These are phyloP conservation scores for Saccharomycopsis malanga DNA, from an alignment of 805 yeast species.

Conservation along the genomic window DNA sequence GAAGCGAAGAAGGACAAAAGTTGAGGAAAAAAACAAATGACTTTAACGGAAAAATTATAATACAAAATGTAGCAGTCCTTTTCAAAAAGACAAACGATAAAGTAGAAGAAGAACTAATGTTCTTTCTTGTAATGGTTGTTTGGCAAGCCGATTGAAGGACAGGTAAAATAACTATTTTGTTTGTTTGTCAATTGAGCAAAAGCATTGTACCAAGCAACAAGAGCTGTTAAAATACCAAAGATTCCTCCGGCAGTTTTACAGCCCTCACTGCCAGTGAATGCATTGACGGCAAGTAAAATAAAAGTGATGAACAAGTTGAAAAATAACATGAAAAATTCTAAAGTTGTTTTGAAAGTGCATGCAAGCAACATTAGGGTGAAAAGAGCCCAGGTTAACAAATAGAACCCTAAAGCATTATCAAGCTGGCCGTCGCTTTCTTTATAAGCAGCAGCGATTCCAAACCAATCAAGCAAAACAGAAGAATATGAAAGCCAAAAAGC, in stretches of 20 bases:
- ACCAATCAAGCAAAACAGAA: conserved; percentile 45
- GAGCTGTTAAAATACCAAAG: conserved; percentile 44
- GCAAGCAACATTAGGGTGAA: conserved; percentile 37
- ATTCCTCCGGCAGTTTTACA: conserved; percentile 48
- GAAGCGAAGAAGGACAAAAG: background rate
- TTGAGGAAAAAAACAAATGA: no score
- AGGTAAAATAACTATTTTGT: conserved; percentile 48
- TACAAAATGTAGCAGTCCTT: no score
- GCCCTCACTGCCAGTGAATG: conserved; percentile 35
- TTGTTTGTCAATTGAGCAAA: conserved; percentile 49
- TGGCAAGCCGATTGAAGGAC: background rate
- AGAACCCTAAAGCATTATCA: conserved; percentile 40
- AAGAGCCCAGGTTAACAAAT: conserved; percentile 44
- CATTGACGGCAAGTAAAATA: conserved; percentile 44
- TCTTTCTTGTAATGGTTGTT: background rate
- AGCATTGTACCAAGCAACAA: conserved; percentile 53
- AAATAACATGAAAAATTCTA: conserved; percentile 52
- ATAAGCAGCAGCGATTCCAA: conserved; percentile 41
- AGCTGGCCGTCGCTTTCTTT: conserved; percentile 31
- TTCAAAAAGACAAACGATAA: no score
- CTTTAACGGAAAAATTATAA: no score
- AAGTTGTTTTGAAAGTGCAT: conserved; percentile 55
- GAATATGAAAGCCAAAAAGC: conserved; percentile 64
- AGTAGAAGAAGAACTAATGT: no score
- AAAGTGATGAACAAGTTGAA: conserved; percentile 42